These are phyloP conservation scores for Mycena sp. DNA, from an alignment of 1,284 basidiomycete species.

Conservation along the genomic window DNA sequence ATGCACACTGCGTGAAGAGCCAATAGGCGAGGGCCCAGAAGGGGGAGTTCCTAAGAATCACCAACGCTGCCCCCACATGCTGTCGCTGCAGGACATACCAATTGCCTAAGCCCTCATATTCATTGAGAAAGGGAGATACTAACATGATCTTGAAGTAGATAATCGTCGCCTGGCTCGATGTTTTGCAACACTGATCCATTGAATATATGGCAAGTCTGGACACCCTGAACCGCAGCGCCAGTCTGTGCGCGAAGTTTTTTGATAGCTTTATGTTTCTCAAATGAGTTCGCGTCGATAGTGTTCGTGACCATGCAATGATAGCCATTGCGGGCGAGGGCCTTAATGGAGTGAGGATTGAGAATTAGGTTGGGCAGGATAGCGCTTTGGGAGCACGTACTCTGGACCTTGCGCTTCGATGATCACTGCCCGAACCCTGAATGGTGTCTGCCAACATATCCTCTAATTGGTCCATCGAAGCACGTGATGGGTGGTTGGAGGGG, in stretches of 20 bases:
- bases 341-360: slow-evolving; percentile 5
- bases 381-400: slow-evolving; percentile 1
- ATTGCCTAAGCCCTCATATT: too few species aligned
- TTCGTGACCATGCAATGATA: slow-evolving; percentile 12
- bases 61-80: background rate
- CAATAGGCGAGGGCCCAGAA: slow-evolving; percentile 8
- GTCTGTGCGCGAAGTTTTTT: background rate
- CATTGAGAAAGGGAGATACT: background rate
- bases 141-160: slow-evolving; percentile 4
- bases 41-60: slow-evolving; percentile 13
- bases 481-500: background rate
- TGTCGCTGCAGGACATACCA: slow-evolving; percentile 6
- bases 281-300: slow-evolving; percentile 7
- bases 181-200: slow-evolving; percentile 13
- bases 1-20: slow-evolving; percentile 16
- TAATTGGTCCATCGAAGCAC: background rate
- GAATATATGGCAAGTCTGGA: slow-evolving; percentile 18
- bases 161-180: background rate
- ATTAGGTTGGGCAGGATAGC: background rate
- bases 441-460: background rate
- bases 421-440: background rate
- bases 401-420: background rate
- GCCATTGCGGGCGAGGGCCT: slow-evolving; percentile 11
- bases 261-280: background rate
- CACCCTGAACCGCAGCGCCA: background rate